Percentiles rank a stretch among this genome's conserved stretches.
These are phyloP conservation scores for Gaeumannomyces tritici DNA, from an alignment of 2,329 filamentous ascomycete species.

Conservation along the genomic window DNA sequence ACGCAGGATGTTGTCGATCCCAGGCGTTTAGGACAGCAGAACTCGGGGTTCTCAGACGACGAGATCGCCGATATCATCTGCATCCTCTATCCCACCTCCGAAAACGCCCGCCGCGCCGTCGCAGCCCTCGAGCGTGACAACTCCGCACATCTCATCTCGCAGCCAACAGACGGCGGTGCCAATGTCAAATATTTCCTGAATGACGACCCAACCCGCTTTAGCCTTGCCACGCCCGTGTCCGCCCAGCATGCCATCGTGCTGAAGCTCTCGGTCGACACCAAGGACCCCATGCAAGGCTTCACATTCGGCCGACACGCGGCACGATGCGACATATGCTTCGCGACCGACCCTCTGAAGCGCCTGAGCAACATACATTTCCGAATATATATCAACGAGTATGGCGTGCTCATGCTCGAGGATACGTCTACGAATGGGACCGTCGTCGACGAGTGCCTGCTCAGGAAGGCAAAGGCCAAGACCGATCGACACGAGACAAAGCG, in stretches of 20 bases:
- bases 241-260: conserved; percentile 65
- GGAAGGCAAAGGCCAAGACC: conserved; percentile 18
- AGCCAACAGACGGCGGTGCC: conserved; percentile 31
- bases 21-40: conserved; percentile 66
- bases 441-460: conserved; percentile 65
- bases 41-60: conserved; percentile 71
- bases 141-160: conserved; percentile 38
- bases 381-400: conserved; percentile 81
- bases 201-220: conserved; percentile 38
- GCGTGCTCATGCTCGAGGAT: conserved; percentile 85
- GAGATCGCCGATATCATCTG: conserved; percentile 86
- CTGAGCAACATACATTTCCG: conserved; percentile 95
- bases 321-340: conserved; percentile 64
- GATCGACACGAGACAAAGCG: conserved; percentile 28
- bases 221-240: conserved; percentile 39
- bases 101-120: conserved; percentile 64
- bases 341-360: conserved; percentile 56
- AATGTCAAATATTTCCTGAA: conserved; percentile 41
- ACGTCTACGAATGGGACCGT: conserved; percentile 92
- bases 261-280: conserved; percentile 64
- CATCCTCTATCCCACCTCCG: conserved; percentile 71
- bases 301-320: conserved; percentile 69
- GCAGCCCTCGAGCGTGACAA: conserved; percentile 35
- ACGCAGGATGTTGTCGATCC: conserved; percentile 79
- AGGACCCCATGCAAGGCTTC: conserved; percentile 64